Percentiles rank a stretch among this genome's conserved stretches.
These are phyloP conservation scores for Gymnopilus junonius DNA, from an alignment of 768 basidiomycete genomes.

Conservation along the genomic window DNA sequence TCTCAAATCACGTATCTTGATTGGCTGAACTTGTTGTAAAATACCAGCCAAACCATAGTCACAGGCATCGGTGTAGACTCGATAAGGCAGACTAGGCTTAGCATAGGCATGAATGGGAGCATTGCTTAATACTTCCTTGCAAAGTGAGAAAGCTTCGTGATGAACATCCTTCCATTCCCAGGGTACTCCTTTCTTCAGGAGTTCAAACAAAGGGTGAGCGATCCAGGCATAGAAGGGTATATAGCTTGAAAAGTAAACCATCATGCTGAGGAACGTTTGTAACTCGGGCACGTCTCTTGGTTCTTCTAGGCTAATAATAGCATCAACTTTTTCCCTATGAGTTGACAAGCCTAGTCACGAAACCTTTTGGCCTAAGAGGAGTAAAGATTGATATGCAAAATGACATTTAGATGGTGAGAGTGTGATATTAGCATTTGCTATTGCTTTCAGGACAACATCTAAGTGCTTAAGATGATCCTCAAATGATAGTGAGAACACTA, in stretches of 20 bases:
- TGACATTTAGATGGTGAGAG: slow-evolving; percentile 40
- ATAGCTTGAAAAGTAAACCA: no score
- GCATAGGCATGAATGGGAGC: slow-evolving; percentile 39
- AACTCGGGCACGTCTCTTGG: slow-evolving; percentile 29
- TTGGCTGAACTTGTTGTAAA: slow-evolving; percentile 38
- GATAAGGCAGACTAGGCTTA: slow-evolving; percentile 31
- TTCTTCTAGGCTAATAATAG: slow-evolving; percentile 32
- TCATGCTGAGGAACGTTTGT: no score
- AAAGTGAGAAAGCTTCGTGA: slow-evolving; percentile 29
- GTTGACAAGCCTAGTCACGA: slow-evolving; percentile 42
- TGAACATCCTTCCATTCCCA: slow-evolving; percentile 29
- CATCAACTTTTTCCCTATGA: slow-evolving; percentile 39
- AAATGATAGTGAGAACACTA: slow-evolving; percentile 32
- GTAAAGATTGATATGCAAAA: slow-evolving; percentile 34
- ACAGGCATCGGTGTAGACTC: slow-evolving; percentile 40
- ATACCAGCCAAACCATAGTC: slow-evolving; percentile 32
- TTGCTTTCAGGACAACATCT: slow-evolving; percentile 31
- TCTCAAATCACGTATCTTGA: slow-evolving; percentile 27
- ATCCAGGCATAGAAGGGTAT: slow-evolving; percentile 40
- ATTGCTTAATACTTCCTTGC: slow-evolving; percentile 30
- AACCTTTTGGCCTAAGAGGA: slow-evolving; percentile 43
- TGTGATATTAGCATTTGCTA: slow-evolving; percentile 31
- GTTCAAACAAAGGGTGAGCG: slow-evolving; percentile 35
- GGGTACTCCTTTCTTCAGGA: slow-evolving; percentile 31
- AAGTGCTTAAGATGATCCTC: slow-evolving; percentile 36